Evolutionary conservation across 176 grass and related monocot species (phyloP).

Genomic region (Areca catechu): DNA sequence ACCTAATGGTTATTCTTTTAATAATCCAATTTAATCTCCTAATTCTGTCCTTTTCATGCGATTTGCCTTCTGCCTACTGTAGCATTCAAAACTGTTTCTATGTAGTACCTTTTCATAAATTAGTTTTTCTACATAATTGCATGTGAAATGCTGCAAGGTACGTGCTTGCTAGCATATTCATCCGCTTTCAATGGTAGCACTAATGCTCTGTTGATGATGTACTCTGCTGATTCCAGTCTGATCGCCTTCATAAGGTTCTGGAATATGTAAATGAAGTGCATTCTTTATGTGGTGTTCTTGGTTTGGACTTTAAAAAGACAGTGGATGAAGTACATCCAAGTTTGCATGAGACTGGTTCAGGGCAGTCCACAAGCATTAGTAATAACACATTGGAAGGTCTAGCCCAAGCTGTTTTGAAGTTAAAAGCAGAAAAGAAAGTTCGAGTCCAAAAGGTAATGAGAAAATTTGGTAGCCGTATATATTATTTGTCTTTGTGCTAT

Average conservation of each 20-base stretch:
- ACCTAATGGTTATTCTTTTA: too few relatives aligned
- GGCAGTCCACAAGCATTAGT: conserved; percentile 74
- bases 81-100: too few relatives aligned
- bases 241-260: conserved; percentile 79
- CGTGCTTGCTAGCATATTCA: too few relatives aligned
- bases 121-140: too few relatives aligned
- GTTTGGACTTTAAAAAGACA: conserved; percentile 63
- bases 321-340: conserved; percentile 79
- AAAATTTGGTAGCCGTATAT: conserved; percentile 2
- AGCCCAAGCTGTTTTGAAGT: conserved; percentile 43
- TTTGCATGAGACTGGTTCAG: conserved; percentile 64
- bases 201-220: background rate
- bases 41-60: too few relatives aligned
- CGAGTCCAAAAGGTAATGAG: conserved; percentile 60
- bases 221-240: conserved; percentile 52
- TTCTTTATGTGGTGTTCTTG: conserved; percentile 73
- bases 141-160: too few relatives aligned
- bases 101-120: too few relatives aligned
- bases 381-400: conserved; percentile 71
- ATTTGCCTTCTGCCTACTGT: too few relatives aligned
- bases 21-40: too few relatives aligned
- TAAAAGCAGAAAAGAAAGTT: conserved; percentile 64
- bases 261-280: conserved; percentile 86
- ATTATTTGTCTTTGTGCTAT: conserved; percentile 5
- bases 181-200: background rate